A percentile compares a stretch with the other conserved stretches of the same genome.
phyloP scores from a whole-genome alignment of 2,329 filamentous ascomycete genomes.

The Aspergillus uvarum region DNA sequence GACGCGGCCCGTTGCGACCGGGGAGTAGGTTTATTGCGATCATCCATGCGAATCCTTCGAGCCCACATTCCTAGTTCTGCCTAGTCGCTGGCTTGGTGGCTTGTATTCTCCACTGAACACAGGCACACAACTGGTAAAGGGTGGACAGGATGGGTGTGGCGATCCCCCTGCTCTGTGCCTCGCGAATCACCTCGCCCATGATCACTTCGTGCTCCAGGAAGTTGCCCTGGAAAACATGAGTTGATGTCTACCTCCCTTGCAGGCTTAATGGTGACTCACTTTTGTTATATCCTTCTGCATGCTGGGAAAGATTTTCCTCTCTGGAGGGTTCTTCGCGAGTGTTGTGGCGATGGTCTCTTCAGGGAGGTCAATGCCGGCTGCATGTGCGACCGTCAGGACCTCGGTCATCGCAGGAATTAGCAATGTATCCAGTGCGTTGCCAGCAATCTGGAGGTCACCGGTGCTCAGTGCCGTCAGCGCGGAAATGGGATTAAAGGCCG shows the following conservation, averaged over 20 bases:
- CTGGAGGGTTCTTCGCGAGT: slow-evolving; percentile 50
- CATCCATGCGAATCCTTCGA: background rate
- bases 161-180: slow-evolving; percentile 49
- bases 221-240: slow-evolving; percentile 44
- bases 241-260: background rate
- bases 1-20: background rate
- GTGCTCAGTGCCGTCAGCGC: slow-evolving; percentile 55
- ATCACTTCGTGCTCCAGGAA: slow-evolving; percentile 57
- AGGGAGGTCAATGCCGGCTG: slow-evolving; percentile 45
- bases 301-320: slow-evolving; percentile 47
- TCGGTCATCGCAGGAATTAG: slow-evolving; percentile 54
- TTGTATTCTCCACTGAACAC: slow-evolving; percentile 6
- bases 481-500: slow-evolving; percentile 55
- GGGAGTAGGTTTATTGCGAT: background rate
- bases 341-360: slow-evolving; percentile 21
- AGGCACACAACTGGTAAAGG: slow-evolving; percentile 6
- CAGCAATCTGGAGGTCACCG: slow-evolving; percentile 49
- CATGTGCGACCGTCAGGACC: slow-evolving; percentile 45
- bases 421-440: slow-evolving; percentile 46
- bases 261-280: slow-evolving; percentile 17
- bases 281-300: slow-evolving; percentile 38
- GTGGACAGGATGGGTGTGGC: slow-evolving; percentile 27
- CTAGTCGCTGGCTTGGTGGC: background rate
- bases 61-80: background rate
- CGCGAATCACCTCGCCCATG: slow-evolving; percentile 54